A percentile compares a stretch with the other conserved stretches of the same genome.
Evolutionary conservation across 805 yeast genomes (phyloP).

Genomic region (Citeromyces matritensis): DNA sequence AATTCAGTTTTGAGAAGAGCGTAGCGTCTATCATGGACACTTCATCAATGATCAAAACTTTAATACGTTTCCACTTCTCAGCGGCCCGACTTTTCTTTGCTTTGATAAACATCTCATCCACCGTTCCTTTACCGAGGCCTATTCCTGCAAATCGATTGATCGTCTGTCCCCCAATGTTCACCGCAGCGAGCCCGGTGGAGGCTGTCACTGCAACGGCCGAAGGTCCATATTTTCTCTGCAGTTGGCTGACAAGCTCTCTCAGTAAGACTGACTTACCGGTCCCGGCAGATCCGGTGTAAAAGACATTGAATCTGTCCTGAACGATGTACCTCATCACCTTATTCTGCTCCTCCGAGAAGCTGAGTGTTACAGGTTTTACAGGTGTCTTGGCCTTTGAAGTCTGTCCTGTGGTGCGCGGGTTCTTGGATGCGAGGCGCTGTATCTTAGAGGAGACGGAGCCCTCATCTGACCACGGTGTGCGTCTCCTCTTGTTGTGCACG

Average conservation of each 20-base stretch:
- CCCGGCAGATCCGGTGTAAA: constrained; percentile 97
- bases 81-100: constrained; percentile 37
- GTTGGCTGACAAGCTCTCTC: constrained; percentile 38
- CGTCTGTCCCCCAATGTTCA: constrained; percentile 69
- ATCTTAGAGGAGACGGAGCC: too few relatives aligned
- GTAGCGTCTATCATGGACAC: constrained; percentile 69
- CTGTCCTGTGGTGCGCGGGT: too few relatives aligned
- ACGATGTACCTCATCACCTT: constrained; percentile 47
- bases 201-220: constrained; percentile 65
- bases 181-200: constrained; percentile 75
- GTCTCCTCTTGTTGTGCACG: too few relatives aligned
- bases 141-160: constrained; percentile 67
- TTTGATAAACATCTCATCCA: constrained; percentile 28
- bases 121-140: constrained; percentile 51
- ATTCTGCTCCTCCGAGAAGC: constrained; percentile 45
- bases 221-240: constrained; percentile 26
- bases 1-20: constrained; percentile 47
- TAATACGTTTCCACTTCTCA: constrained; percentile 37
- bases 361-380: too few relatives aligned
- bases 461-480: too few relatives aligned
- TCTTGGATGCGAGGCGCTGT: too few relatives aligned
- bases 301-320: constrained; percentile 48
- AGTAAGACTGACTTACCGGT: constrained; percentile 93
- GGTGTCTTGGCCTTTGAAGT: background rate
- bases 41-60: constrained; percentile 63